Conservation (phyloP, 495 filamentous ascomycete species). For the Penicillium cosmopolitanum region DNA sequence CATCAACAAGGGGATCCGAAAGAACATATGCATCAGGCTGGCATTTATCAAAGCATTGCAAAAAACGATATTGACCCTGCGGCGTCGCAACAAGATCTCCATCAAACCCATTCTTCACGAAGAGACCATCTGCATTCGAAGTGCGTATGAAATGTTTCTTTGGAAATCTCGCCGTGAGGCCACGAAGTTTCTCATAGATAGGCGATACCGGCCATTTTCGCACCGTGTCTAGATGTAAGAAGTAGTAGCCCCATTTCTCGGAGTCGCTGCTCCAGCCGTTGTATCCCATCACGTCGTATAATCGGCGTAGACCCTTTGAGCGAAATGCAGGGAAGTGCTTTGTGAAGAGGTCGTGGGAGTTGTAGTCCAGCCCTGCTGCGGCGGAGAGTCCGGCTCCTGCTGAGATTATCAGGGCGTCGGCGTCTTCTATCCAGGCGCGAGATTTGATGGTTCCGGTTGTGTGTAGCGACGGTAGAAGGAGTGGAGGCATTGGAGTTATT, state of each 20-base stretch:
- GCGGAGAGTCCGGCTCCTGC: constrained; percentile 34
- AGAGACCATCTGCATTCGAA: constrained; percentile 30
- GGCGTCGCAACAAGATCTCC: constrained; percentile 22
- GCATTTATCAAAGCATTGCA: constrained; percentile 31
- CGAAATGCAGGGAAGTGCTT: constrained; percentile 28
- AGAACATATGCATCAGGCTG: constrained; percentile 23
- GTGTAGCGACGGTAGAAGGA: background rate
- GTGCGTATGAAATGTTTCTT: constrained; percentile 25
- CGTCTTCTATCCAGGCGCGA: constrained; percentile 21
- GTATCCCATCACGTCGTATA: constrained; percentile 33
- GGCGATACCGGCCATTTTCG: constrained; percentile 23
- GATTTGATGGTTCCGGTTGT: constrained; percentile 16
- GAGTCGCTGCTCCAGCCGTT: constrained; percentile 19
- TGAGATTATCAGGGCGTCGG: constrained; percentile 25
- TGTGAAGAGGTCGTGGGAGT: constrained; percentile 23
- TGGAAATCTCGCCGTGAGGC: constrained; percentile 6
- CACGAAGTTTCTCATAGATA: constrained; percentile 14
- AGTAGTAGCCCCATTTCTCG: constrained; percentile 35
- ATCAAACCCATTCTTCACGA: constrained; percentile 27
- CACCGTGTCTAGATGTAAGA: constrained; percentile 28
- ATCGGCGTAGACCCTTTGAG: constrained; percentile 16
- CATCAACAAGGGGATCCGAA: constrained; percentile 22
- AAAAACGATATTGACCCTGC: constrained; percentile 27
- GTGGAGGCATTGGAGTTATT: background rate
- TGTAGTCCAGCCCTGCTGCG: constrained; percentile 33